phyloP scores from a whole-genome alignment of 2,329 filamentous ascomycete species.

The Rhynchosporium graminicola region DNA sequence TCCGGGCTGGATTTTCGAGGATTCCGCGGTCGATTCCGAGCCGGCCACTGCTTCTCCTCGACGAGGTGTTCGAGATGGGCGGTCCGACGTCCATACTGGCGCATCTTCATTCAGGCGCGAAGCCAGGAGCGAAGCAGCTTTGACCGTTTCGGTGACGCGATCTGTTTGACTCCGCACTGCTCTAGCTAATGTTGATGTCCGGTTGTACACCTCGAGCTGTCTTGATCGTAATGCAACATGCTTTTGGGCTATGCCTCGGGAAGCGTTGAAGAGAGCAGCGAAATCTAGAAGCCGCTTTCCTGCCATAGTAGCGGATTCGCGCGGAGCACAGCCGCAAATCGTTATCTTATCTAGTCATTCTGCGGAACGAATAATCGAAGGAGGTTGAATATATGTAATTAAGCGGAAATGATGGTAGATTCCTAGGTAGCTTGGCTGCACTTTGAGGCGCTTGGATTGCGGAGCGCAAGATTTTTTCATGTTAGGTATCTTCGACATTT shows the following conservation, averaged over 20 bases:
- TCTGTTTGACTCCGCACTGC: constrained; percentile 63
- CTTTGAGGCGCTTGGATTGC: too few relatives aligned
- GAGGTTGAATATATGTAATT: too few relatives aligned
- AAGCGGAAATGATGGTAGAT: too few relatives aligned
- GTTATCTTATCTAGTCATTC: constrained; percentile 29
- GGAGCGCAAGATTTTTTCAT: too few relatives aligned
- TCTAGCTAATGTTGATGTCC: constrained; percentile 65
- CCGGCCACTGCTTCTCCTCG: constrained; percentile 30
- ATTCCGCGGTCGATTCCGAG: constrained; percentile 38
- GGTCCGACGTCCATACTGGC: constrained; percentile 37
- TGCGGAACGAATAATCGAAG: constrained; percentile 4
- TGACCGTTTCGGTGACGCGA: constrained; percentile 59
- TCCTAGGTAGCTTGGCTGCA: too few relatives aligned
- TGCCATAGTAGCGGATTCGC: constrained; percentile 45
- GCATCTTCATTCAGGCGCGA: constrained; percentile 55
- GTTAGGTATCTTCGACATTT: too few relatives aligned
- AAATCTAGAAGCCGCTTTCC: constrained; percentile 69
- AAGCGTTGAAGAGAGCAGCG: constrained; percentile 68
- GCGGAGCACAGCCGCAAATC: background rate
- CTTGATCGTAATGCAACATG: constrained; percentile 58
- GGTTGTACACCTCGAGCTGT: constrained; percentile 63
- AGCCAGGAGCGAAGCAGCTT: constrained; percentile 60
- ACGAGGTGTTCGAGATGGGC: constrained; percentile 15
- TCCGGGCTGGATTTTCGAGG: constrained; percentile 26
- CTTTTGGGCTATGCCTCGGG: constrained; percentile 65